Evolutionary conservation across 148 eudicot genomes (phyloP).

Genomic region (Diospyros kaki): DNA sequence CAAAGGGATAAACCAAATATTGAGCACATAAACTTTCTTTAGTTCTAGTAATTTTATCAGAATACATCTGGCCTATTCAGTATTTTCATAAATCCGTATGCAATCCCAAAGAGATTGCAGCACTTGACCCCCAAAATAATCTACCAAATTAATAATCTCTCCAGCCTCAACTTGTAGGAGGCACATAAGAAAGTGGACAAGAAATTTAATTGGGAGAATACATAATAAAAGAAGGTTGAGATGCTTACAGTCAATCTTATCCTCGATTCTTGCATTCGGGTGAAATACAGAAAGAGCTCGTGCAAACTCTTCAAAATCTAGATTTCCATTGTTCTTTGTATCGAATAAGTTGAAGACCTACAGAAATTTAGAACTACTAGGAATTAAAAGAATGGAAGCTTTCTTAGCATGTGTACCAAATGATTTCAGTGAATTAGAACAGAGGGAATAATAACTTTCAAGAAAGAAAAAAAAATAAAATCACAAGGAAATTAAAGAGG

Average conservation of each 20-base stretch:
- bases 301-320: conserved; percentile 45
- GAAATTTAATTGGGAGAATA: neutral
- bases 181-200: neutral
- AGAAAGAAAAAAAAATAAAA: neutral
- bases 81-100: neutral
- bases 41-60: no score
- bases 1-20: neutral
- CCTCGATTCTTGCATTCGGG: conserved; percentile 43
- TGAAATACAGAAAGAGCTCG: conserved; percentile 48
- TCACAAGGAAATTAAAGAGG: neutral
- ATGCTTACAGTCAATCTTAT: conserved; percentile 42
- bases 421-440: neutral
- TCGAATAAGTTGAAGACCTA: conserved; percentile 47
- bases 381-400: neutral
- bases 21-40: neutral
- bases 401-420: neutral
- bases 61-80: no score
- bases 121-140: neutral
- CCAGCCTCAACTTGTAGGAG: neutral
- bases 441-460: neutral
- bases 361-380: conserved; percentile 6
- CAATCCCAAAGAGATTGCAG: neutral
- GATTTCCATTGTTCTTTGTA: conserved; percentile 40
- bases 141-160: neutral
- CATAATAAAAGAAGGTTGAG: neutral